Base-by-base conservation (phyloP, 306 rosid species). In the Cyamopsis tetragonoloba region DNA sequence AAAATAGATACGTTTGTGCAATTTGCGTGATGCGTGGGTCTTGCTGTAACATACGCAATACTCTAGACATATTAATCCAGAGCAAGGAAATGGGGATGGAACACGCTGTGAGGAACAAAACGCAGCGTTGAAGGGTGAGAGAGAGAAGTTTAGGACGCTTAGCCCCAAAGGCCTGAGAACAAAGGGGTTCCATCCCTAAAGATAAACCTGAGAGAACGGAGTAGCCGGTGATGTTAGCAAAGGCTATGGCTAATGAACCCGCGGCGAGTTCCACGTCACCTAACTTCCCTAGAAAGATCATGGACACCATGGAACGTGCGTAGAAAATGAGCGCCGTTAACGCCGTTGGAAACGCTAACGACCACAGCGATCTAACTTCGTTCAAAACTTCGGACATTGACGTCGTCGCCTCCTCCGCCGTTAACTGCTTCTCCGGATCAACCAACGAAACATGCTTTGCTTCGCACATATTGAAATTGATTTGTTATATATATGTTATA, bases 91-190 rank as follows among this genome's bases (percentile, higher is more conserved):
- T 88, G 84, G 99, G 99, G 20, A 93, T 20, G 7, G 97, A 88
- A 1, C 79, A 85, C 0, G 72, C 37, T 0, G 76, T 30, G 4
- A 93, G 95, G 59, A 93, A 93, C 12, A 93, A 55, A 20, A 90
- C 79, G 1, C 83, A 62, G 6, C 96, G 90, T n/a, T 90, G 99
- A 46, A 93, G 97, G 8, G 99, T 90, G 1, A 82, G 6, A 2
- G 95, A 90, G 1, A 93, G 84, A 14, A 87, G 87, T 14, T 86
- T 88, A 0, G 89, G 95, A 2, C 88, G 95, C 3, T 83, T 83
- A 0, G 99, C 99, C 1, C 99, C 97, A 64, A 86, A 93, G 79
- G 96, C 97, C 61, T 93, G 99, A 1, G 97, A 88, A 6, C 99
- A 93, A 1, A 93, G 90, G 0, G 99, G 97, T 58, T 90, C 97